These are phyloP conservation scores for Mycena belliarum DNA, from an alignment of 768 basidiomycete genomes.

Conservation along the genomic window DNA sequence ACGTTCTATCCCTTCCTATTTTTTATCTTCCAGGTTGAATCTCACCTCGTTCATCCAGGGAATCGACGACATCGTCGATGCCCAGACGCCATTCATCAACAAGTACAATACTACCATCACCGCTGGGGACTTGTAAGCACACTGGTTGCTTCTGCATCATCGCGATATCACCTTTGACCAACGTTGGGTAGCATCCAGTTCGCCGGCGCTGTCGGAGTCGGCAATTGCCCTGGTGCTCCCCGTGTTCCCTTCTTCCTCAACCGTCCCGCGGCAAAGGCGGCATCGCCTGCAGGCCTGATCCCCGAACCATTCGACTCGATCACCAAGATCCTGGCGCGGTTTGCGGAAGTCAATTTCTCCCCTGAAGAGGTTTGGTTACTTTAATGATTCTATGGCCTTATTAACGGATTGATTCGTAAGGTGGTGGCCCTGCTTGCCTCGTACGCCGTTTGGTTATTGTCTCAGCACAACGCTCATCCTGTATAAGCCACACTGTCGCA, in stretches of 20 bases:
- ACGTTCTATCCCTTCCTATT: background rate
- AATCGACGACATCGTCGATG: constrained; percentile 33
- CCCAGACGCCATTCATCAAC: constrained; percentile 29
- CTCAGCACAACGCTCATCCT: too few relatives aligned
- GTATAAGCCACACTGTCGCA: constrained; percentile 22
- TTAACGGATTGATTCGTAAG: too few relatives aligned
- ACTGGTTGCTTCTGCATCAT: too few relatives aligned
- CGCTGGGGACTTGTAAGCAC: constrained; percentile 37
- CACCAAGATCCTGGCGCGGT: constrained; percentile 19
- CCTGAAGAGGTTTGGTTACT: constrained; percentile 8
- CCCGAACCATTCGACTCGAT: constrained; percentile 27
- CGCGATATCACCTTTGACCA: background rate
- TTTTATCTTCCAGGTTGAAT: constrained; percentile 17
- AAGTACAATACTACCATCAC: constrained; percentile 26
- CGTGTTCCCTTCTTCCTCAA: constrained; percentile 32
- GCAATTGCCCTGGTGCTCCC: constrained; percentile 38
- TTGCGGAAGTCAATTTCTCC: constrained; percentile 5
- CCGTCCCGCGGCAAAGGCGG: constrained; percentile 19
- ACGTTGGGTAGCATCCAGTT: constrained; percentile 34
- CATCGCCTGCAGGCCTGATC: constrained; percentile 21
- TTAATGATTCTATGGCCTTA: too few relatives aligned
- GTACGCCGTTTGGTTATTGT: too few relatives aligned
- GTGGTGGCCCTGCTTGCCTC: constrained; percentile 24
- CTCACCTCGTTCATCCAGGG: constrained; percentile 31
- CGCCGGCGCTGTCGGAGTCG: constrained; percentile 36